Base-by-base conservation (phyloP, 1,284 basidiomycete genomes). In the Ceratobasidium papillatum region DNA sequence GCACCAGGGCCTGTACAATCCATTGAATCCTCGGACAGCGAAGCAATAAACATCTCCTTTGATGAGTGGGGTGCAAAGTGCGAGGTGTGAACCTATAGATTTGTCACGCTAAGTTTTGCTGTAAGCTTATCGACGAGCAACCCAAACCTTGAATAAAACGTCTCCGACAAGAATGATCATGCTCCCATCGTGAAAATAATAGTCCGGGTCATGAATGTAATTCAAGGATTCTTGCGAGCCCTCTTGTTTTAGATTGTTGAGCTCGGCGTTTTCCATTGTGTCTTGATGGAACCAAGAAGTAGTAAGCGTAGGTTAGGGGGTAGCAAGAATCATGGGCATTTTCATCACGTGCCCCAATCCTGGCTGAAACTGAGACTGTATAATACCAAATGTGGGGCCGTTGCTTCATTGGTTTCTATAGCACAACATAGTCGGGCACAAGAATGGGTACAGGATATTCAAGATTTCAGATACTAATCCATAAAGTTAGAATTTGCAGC, bases 121-220 rank as follows among this genome's bases (percentile, higher is more conserved):
- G n/a, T n/a, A n/a, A n/a, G n/a, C n/a, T n/a, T n/a, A n/a, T n/a
- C n/a, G n/a, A n/a, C n/a, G n/a, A n/a, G n/a, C n/a, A n/a, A n/a
- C n/a, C n/a, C n/a, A n/a, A n/a, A 63, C 61, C 61, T 63, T 63
- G 25, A 63, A 63, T 25, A 63, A 43, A 30, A 22, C n/a, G 34
- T 63, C 27, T 5, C 61, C 61, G 25, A 38, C 61, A 8, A n/a
- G 25, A 32, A 63, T 41, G 8, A 63, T 36, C 22, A 32, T 38
- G 27, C 61, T 63, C n/a, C 61, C 61, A 25, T 63, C 61, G 19
- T 45, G 12, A 38, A 19, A 63, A 43, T 63, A 63, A 30, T 63
- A 63, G 19, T 63, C 32, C 7, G 30, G 11, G 34, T 59, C 56
- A 30, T 30, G 56, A 32, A 30, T 30, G 56, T 59, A 59, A 14